phyloP scores from a whole-genome alignment of 768 basidiomycete species.

The Phylloporus sp. region DNA sequence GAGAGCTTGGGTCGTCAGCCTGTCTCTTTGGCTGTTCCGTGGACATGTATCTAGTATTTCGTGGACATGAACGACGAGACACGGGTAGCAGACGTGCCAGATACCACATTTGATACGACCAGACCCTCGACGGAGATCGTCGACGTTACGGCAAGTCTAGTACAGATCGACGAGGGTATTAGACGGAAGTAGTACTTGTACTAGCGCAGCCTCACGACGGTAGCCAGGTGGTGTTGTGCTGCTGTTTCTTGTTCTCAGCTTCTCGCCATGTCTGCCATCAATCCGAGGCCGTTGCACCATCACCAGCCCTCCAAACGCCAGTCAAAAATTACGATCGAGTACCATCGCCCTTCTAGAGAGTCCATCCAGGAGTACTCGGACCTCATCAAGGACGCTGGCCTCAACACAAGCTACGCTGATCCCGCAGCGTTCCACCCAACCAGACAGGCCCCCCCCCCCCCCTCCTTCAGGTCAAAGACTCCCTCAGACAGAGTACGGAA shows the following conservation, averaged over 20 bases:
- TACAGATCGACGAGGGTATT: neutral
- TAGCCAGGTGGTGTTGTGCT: neutral
- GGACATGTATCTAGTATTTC: neutral
- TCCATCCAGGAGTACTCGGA: constrained; percentile 77
- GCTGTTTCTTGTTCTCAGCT: neutral
- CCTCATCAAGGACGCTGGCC: constrained; percentile 58
- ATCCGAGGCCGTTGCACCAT: constrained; percentile 44
- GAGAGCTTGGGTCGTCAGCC: too few relatives aligned
- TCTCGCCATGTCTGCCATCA: constrained; percentile 41
- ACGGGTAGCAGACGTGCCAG: neutral
- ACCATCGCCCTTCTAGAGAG: constrained; percentile 69
- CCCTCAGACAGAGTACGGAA: constrained; percentile 39
- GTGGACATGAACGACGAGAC: neutral
- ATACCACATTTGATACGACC: neutral
- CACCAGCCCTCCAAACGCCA: constrained; percentile 30
- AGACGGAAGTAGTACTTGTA: neutral
- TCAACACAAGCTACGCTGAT: constrained; percentile 43
- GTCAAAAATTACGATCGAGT: constrained; percentile 71
- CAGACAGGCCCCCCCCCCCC: constrained; percentile 42
- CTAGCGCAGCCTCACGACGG: neutral
- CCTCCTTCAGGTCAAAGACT: constrained; percentile 29
- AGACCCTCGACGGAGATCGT: too few relatives aligned
- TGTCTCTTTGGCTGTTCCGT: neutral
- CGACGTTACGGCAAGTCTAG: neutral
- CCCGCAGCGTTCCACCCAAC: constrained; percentile 34